These are phyloP conservation scores for Tausonia pullulans DNA, from an alignment of 1,284 basidiomycete genomes.

Conservation along the genomic window DNA sequence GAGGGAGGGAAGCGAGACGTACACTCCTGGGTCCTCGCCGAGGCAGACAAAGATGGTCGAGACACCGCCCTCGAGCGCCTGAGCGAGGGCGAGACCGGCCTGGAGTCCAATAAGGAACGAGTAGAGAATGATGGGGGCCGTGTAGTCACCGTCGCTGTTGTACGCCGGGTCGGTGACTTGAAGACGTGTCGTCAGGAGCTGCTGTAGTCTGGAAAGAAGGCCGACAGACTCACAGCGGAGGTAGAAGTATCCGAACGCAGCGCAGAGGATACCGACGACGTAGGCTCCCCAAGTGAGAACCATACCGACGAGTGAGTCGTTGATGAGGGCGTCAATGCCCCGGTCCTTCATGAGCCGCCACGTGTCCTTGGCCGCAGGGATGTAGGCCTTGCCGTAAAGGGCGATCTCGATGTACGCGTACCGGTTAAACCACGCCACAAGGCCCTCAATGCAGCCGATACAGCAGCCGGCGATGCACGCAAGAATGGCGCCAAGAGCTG, in stretches of 20 bases:
- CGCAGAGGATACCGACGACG: constrained; percentile 60
- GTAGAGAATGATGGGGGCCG: constrained; percentile 54
- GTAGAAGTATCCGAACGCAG: constrained; percentile 72
- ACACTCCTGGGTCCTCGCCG: constrained; percentile 53
- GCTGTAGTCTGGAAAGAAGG: neutral
- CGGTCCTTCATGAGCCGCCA: constrained; percentile 77
- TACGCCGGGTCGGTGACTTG: constrained; percentile 59
- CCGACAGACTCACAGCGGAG: constrained; percentile 46
- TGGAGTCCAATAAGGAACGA: constrained; percentile 65
- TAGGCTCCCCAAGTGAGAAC: constrained; percentile 55
- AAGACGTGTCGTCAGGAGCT: neutral
- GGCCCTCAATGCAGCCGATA: constrained; percentile 54
- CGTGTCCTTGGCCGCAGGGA: constrained; percentile 77
- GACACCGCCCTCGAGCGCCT: constrained; percentile 65
- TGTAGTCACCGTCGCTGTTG: constrained; percentile 50
- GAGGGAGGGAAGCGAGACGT: neutral
- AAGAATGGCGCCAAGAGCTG: constrained; percentile 58
- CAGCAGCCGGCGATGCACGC: constrained; percentile 57
- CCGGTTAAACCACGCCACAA: constrained; percentile 73
- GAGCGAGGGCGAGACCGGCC: constrained; percentile 46
- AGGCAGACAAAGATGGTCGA: constrained; percentile 78
- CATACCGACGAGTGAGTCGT: constrained; percentile 74
- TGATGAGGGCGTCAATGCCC: constrained; percentile 49
- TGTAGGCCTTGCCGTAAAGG: constrained; percentile 76
- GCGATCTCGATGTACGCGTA: constrained; percentile 36